phyloP scores from a whole-genome alignment of 2,329 filamentous ascomycete genomes.

The Ceratocystiopsis brevicomis region DNA sequence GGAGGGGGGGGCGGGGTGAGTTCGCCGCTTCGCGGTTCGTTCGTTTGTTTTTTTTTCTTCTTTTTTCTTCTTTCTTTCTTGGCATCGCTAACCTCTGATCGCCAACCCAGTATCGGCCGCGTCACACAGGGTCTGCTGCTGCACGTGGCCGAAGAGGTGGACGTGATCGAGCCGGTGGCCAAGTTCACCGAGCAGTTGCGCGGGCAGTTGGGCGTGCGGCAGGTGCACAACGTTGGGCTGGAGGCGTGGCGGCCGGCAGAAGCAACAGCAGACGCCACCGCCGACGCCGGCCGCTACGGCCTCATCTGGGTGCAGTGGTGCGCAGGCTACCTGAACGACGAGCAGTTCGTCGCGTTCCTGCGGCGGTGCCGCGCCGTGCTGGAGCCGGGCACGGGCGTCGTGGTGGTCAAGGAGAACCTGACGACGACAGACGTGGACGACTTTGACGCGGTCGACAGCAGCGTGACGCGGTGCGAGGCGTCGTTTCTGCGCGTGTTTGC shows the following conservation, averaged over 20 bases:
- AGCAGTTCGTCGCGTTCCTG: conserved; percentile 50
- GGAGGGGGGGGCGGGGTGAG: conserved; percentile 24
- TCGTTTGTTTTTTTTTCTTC: neutral
- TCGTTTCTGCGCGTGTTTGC: conserved; percentile 55
- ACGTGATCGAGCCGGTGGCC: conserved; percentile 67
- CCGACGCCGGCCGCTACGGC: conserved; percentile 38
- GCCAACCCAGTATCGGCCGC: conserved; percentile 47
- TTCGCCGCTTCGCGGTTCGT: conserved; percentile 2
- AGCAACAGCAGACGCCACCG: conserved; percentile 13
- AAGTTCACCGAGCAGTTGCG: conserved; percentile 55
- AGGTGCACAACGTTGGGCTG: conserved; percentile 53
- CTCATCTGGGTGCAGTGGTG: conserved; percentile 89
- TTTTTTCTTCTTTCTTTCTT: neutral
- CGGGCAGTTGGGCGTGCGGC: conserved; percentile 36
- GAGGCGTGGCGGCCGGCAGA: conserved; percentile 42
- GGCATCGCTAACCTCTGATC: neutral
- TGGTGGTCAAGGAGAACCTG: conserved; percentile 71
- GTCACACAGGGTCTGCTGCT: conserved; percentile 64
- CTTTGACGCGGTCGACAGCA: conserved; percentile 59
- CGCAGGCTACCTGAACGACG: conserved; percentile 60
- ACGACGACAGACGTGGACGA: conserved; percentile 38
- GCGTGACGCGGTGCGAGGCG: conserved; percentile 50
- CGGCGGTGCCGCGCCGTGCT: conserved; percentile 32
- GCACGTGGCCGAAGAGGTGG: conserved; percentile 49
- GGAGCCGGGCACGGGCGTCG: conserved; percentile 27